These are phyloP conservation scores for Debaryomyces tyrocola DNA, from an alignment of 805 yeast genomes.

Conservation along the genomic window DNA sequence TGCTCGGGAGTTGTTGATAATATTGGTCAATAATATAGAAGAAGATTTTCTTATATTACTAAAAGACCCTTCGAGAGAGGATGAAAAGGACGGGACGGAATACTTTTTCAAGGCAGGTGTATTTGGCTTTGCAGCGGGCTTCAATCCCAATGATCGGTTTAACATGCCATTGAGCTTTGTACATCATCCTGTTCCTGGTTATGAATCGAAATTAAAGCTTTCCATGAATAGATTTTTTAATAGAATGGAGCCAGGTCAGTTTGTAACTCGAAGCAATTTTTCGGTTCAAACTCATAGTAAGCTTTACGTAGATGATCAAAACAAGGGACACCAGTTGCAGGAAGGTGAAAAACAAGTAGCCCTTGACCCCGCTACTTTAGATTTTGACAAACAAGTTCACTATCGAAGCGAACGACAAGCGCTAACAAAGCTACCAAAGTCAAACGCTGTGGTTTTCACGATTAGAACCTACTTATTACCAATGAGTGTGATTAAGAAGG, in stretches of 20 bases:
- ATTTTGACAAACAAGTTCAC: slow-evolving; percentile 38
- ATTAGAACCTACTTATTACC: slow-evolving; percentile 42
- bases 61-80: slow-evolving; percentile 31
- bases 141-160: slow-evolving; percentile 38
- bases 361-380: slow-evolving; percentile 28
- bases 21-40: slow-evolving; percentile 45
- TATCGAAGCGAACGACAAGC: slow-evolving; percentile 45
- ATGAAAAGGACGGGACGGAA: slow-evolving; percentile 34
- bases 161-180: slow-evolving; percentile 37
- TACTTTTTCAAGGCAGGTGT: slow-evolving; percentile 44
- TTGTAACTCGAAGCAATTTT: slow-evolving; percentile 41
- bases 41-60: slow-evolving; percentile 63
- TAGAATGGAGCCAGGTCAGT: slow-evolving; percentile 34
- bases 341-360: slow-evolving; percentile 24
- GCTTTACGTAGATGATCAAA: slow-evolving; percentile 37
- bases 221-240: slow-evolving; percentile 44
- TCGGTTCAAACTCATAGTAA: slow-evolving; percentile 39
- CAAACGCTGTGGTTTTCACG: slow-evolving; percentile 41
- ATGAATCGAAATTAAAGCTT: slow-evolving; percentile 35
- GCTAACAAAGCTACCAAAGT: slow-evolving; percentile 37
- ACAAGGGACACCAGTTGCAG: slow-evolving; percentile 39
- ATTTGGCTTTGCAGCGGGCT: slow-evolving; percentile 48
- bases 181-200: slow-evolving; percentile 45
- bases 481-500: slow-evolving; percentile 28
- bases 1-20: slow-evolving; percentile 16